These are phyloP conservation scores for Eutypella sp. DNA, from an alignment of 2,329 filamentous ascomycete genomes.

Conservation along the genomic window DNA sequence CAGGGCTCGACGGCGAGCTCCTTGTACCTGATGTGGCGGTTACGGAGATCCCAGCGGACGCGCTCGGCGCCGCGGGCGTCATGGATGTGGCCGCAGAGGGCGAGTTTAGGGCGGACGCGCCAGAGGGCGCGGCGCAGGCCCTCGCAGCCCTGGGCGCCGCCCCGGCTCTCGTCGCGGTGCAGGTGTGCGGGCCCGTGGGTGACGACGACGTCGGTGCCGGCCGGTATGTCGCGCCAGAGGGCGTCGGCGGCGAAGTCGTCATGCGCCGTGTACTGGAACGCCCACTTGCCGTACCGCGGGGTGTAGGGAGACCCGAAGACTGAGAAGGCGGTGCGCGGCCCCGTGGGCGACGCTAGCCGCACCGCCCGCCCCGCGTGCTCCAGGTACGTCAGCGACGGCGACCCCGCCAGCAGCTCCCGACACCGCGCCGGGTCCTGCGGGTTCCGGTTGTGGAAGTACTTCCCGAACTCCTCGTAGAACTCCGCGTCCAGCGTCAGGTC, in stretches of 20 bases:
- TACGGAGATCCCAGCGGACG: slow-evolving; percentile 53
- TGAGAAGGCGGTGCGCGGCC: slow-evolving; percentile 56
- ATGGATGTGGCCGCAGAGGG: slow-evolving; percentile 70
- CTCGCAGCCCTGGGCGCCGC: slow-evolving; percentile 52
- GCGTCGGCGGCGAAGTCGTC: slow-evolving; percentile 8
- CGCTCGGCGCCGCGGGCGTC: slow-evolving; percentile 59
- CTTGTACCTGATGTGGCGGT: slow-evolving; percentile 35
- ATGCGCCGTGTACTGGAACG: slow-evolving; percentile 55
- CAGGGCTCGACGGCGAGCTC: slow-evolving; percentile 44
- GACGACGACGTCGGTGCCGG: slow-evolving; percentile 59
- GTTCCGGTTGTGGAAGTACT: slow-evolving; percentile 51
- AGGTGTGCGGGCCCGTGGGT: slow-evolving; percentile 64
- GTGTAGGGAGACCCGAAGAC: slow-evolving; percentile 70
- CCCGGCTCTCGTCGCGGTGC: slow-evolving; percentile 49
- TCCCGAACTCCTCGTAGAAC: slow-evolving; percentile 53
- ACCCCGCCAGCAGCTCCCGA: slow-evolving; percentile 47
- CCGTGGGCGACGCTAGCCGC: slow-evolving; percentile 46
- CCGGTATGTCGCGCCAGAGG: slow-evolving; percentile 59
- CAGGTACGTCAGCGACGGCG: slow-evolving; percentile 52
- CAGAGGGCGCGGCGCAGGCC: slow-evolving; percentile 52
- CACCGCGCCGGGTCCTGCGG: slow-evolving; percentile 51
- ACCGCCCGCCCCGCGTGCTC: slow-evolving; percentile 52
- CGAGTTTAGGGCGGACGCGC: slow-evolving; percentile 57
- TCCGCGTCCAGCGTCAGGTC: slow-evolving; percentile 64
- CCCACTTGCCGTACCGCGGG: slow-evolving; percentile 53